Conservation (phyloP, 495 filamentous ascomycete species). For the Aspergillus cavernicola region DNA sequence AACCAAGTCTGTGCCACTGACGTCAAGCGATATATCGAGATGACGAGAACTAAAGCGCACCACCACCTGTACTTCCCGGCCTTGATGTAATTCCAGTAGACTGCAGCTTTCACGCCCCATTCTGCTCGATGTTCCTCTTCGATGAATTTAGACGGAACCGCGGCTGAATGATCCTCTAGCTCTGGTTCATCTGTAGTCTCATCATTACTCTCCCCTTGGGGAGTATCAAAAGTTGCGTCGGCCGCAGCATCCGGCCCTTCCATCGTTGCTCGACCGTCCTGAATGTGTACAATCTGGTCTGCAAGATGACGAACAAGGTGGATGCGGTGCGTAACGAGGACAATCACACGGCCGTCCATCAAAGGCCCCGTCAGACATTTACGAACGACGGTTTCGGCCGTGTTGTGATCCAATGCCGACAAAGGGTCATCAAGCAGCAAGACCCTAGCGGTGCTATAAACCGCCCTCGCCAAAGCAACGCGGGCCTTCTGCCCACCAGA, state of each 20-base stretch:
- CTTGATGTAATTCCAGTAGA: constrained; percentile 82
- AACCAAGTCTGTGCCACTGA: constrained; percentile 70
- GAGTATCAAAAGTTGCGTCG: constrained; percentile 15
- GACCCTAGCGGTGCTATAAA: constrained; percentile 63
- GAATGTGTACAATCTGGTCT: constrained; percentile 63
- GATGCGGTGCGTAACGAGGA: constrained; percentile 78
- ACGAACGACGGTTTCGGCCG: constrained; percentile 65
- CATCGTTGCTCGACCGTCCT: constrained; percentile 49
- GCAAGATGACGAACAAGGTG: constrained; percentile 64
- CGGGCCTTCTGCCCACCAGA: constrained; percentile 71
- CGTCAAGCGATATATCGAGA: constrained; percentile 56
- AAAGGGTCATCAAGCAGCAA: constrained; percentile 69
- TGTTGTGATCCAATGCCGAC: constrained; percentile 68
- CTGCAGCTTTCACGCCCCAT: constrained; percentile 66
- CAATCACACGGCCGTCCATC: constrained; percentile 55
- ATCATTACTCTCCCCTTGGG: constrained; percentile 24
- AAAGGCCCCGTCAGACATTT: constrained; percentile 65
- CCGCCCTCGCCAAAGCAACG: constrained; percentile 63
- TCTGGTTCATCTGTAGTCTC: constrained; percentile 34
- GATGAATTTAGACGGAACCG: constrained; percentile 70
- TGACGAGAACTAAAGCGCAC: constrained; percentile 53
- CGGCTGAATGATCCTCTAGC: constrained; percentile 43
- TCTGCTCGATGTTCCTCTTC: constrained; percentile 74
- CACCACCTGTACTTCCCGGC: constrained; percentile 72
- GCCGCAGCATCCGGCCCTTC: constrained; percentile 29